Base-by-base conservation (phyloP, 768 basidiomycete genomes). In the Mycena vitilis region DNA sequence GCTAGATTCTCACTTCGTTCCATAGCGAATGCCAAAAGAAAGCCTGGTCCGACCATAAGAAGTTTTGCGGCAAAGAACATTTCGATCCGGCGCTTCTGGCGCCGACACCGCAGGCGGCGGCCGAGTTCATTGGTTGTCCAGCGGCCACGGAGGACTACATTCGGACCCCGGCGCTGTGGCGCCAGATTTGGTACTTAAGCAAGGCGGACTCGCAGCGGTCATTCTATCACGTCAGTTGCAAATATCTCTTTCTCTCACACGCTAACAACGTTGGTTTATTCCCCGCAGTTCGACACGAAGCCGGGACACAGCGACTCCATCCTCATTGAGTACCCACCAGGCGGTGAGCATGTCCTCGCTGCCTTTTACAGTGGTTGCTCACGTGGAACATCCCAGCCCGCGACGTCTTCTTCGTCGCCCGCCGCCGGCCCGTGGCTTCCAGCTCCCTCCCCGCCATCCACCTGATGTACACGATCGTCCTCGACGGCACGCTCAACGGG, bases 11-110 rank as follows among this genome's bases (percentile, higher is more conserved):
- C 25, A n/a, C 18, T 2, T 44, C 30, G 30, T 30, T 5, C 30
- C 9, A 30, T 36, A 66, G 65, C 20, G 57, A 66, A 22, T 66
- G 65, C 20, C 65, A 66, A 34, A 60, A 44, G 58, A 58, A 59
- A 12, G 58, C 60, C 25, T 66, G 65, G 65, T 16, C 48, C 16
- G 18, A 16, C 38, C 49, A 60, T 42, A 49, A 60, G 18, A 36
- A 54, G 44, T 6, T 56, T 38, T 55, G 54, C 54, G 56, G 53
- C 42, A 58, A 58, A 23, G 18, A 47, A 30, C n/a, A 23, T 38
- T 58, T 58, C 44, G 57, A 58, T 8, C 22, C 57, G 25, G 34
- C 13, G 44, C 18, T 58, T 16, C 40, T 58, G 25, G 20, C 53
- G 64, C 54, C 64, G n/a, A 30, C 30, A 22, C 23, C 57, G 22